Evolutionary conservation across 306 rosid genomes (phyloP).

Genomic region (Rosa chinensis): DNA sequence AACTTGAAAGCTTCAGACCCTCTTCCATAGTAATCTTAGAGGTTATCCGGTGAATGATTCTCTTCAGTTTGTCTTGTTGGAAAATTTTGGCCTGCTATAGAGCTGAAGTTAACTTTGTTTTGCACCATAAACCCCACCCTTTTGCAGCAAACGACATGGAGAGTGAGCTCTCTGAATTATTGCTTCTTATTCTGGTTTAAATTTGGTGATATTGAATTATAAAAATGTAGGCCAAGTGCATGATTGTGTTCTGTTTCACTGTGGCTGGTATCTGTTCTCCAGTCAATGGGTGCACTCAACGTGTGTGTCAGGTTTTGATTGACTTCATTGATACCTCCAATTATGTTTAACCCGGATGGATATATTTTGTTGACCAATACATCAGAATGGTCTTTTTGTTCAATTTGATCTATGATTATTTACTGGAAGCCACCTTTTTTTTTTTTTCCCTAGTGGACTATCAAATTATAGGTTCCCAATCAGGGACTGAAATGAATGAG

Average conservation of each 20-base stretch:
- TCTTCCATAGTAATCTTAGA: neutral
- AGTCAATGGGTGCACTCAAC: neutral
- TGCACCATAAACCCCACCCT: neutral
- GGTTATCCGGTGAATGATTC: neutral
- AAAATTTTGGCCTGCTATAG: neutral
- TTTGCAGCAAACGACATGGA: neutral
- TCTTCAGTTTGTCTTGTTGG: neutral
- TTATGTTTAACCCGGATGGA: neutral
- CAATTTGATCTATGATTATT: too few relatives aligned
- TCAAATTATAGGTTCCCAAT: too few relatives aligned
- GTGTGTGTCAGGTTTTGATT: constrained; percentile 4
- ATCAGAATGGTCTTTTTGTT: neutral
- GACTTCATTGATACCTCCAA: neutral
- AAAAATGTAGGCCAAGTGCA: neutral
- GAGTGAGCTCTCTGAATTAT: neutral
- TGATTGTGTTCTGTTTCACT: neutral
- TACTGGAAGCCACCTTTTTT: too few relatives aligned
- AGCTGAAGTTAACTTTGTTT: neutral
- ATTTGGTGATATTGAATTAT: neutral
- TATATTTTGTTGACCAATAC: neutral
- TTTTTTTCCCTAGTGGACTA: too few relatives aligned
- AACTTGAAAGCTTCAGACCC: neutral
- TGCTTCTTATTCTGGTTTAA: neutral
- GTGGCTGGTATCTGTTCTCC: neutral
- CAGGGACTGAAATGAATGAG: too few relatives aligned